Evolutionary conservation across 225 moss, liverwort and hornwort species (phyloP), one percentile per base, ranked within the genome.

Genomic region (Bryum argenteum): DNA sequence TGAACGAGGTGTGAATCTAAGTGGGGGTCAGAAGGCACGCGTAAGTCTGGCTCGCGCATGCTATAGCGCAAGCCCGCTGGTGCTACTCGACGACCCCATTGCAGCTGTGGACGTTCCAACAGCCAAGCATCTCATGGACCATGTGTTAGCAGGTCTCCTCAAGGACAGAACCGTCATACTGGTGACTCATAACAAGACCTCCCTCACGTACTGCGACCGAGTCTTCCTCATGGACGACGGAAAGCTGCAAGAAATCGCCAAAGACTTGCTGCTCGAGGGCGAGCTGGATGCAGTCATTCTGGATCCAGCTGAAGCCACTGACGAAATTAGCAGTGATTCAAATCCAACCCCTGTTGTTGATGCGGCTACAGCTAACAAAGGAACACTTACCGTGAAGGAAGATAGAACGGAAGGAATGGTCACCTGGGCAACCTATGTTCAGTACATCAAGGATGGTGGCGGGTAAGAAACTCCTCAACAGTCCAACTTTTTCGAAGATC

Each of bases 41-140:
- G 59, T 95, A 8, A 89, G 90, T 61, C 90, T 95, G 62, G 94
- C 94, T 11, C 83, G 94, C 10, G 94, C 90, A 41, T 95, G 94
- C 77, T 95, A 95, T 69, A 84, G 79, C 77, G 10, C 39, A 7
- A 84, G 79, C 53, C 67, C 80, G 39, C 67, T 92, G 52, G 58
- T 95, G 17, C 84, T 95, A 44, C 72, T 95, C 41, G 94, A 95
- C 77, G 94, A 92, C 63, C 94, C 94, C 2, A 38, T 95, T 10
- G 94, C 94, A 15, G 92, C 94, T 6, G 94, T 95, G 22, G 94
- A 95, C 66, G 90, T 89, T 56, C 89, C 92, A 52, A 95, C 94
- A 21, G 92, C 89, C 9, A 89, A 82, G 58, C 90, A 95, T 67
- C 72, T 95, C 56, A 89, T 95, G 79, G 65, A 90, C 47, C 76